phyloP scores from a whole-genome alignment of 169 alveolate species.

The Nephromyces sp. region DNA sequence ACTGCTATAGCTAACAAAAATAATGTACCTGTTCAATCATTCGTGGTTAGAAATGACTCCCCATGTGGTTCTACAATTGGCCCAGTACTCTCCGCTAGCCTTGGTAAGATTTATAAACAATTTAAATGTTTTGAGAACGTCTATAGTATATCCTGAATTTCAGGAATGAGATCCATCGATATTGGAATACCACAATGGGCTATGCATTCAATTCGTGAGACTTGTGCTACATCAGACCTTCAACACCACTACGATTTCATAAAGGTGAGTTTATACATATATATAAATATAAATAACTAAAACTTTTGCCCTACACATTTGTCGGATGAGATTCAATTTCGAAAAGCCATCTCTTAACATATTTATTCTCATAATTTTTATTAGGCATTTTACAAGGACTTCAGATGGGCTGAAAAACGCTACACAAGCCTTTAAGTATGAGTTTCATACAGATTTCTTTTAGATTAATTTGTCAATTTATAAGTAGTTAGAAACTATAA shows the following conservation, averaged over 20 bases:
- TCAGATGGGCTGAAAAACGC: no score
- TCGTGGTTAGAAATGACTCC: conserved; percentile 79
- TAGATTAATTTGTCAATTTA: no score
- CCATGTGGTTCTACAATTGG: conserved; percentile 93
- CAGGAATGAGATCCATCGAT: conserved; percentile 75
- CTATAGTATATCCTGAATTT: not conserved
- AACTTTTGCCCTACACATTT: no score
- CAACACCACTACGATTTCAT: conserved; percentile 4
- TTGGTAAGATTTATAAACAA: conserved; percentile 51
- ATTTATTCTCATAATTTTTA: no score
- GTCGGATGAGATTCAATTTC: no score
- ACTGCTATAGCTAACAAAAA: conserved; percentile 9
- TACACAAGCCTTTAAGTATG: no score
- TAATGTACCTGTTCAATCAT: conserved; percentile 69
- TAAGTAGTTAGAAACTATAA: no score
- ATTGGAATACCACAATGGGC: conserved; percentile 86
- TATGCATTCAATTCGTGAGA: conserved; percentile 87
- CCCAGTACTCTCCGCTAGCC: conserved; percentile 75
- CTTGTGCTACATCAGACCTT: conserved; percentile 31
- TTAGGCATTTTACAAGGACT: no score
- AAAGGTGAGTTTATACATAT: conserved; percentile 13
- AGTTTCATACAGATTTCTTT: no score
- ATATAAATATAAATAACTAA: no score
- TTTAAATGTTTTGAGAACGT: not conserved
- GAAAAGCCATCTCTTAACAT: no score